Conservation (phyloP, 2,329 filamentous ascomycete species). For the Rhynchosporium secalis region DNA sequence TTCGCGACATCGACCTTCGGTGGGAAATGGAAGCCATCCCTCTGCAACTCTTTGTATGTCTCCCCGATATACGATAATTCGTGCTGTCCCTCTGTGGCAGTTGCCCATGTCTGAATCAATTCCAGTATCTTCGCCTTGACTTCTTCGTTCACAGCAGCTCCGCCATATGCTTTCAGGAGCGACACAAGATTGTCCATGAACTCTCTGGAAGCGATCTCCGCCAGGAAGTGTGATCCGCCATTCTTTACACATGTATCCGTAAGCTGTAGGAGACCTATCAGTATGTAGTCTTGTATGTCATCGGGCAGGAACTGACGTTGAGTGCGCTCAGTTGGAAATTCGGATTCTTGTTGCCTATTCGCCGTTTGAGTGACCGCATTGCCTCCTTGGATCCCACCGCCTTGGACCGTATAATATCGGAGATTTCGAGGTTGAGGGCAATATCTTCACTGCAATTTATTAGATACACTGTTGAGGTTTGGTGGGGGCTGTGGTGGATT, state of each 20-base stretch:
- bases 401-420: slow-evolving; percentile 95
- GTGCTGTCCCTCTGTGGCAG: slow-evolving; percentile 79
- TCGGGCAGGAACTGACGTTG: slow-evolving; percentile 57
- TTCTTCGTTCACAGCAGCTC: slow-evolving; percentile 74
- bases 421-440: slow-evolving; percentile 95
- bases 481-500: slow-evolving; percentile 18
- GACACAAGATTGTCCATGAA: slow-evolving; percentile 98
- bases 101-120: slow-evolving; percentile 90
- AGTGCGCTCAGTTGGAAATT: slow-evolving; percentile 95
- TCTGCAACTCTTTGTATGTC: slow-evolving; percentile 78
- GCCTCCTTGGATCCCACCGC: slow-evolving; percentile 96
- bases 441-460: slow-evolving; percentile 76
- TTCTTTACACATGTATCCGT: slow-evolving; percentile 99
- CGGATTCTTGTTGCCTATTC: slow-evolving; percentile 96
- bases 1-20: slow-evolving; percentile 85
- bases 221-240: slow-evolving; percentile 90
- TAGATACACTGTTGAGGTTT: slow-evolving; percentile 22
- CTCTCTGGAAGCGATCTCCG: slow-evolving; percentile 92
- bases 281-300: slow-evolving; percentile 34
- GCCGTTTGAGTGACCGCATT: slow-evolving; percentile 91
- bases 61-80: slow-evolving; percentile 86
- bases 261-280: slow-evolving; percentile 54
- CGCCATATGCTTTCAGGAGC: slow-evolving; percentile 77
- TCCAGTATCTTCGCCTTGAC: slow-evolving; percentile 91
- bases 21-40: slow-evolving; percentile 86